Base-by-base conservation (phyloP, 352 stramenopile genomes). In the Phytophthora aleatoria region DNA sequence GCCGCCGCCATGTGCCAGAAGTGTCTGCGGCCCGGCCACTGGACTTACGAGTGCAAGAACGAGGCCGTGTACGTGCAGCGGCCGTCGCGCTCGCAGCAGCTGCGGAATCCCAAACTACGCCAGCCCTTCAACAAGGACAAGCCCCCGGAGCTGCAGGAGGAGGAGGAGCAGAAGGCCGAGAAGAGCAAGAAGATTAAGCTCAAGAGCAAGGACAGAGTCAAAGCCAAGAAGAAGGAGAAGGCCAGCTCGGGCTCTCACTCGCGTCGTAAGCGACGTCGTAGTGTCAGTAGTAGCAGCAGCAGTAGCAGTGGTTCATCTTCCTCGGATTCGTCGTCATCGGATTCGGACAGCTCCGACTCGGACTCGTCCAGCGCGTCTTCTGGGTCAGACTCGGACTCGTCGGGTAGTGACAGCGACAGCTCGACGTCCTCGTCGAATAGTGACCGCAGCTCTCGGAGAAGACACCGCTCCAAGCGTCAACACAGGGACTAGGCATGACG, bases 41-140 rank as follows among this genome's bases (percentile, higher is more conserved):
- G 87, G 87, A 95, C 84, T 12, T 95, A 92, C 71, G 87, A 95
- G 61, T 95, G 87, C 81, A 91, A 92, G 73, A 91, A 91, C 57
- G 78, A 91, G n/a, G 71, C 84, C 13, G 74, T 91, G 55, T 95
- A 95, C 67, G 65, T 94, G 43, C 77, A 88, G 59, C 85, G 87
- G 58, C 76, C 81, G 51, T 94, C 85, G 50, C 81, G 85, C 33
- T 88, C 85, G 44, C 76, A 90, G 69, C 84, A 94, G 73, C 73
- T 95, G 36, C 80, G 83, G 64, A 87, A 95, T 61, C 87, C 85
- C 0, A 89, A 89, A 60, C 62, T 94, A 16, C 87, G 87, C 12
- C 85, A 92, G 71, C 81, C 83, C 3, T 93, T 95, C 50, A 94
- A 91, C 61, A 67, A 80, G 61, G 87, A 95, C 26, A 86, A 81